Percentiles rank a stretch among this genome's conserved stretches.
These are phyloP conservation scores for Acanthamoeba culbertsoni DNA, from an alignment of 208 protist species.

Conservation along the genomic window DNA sequence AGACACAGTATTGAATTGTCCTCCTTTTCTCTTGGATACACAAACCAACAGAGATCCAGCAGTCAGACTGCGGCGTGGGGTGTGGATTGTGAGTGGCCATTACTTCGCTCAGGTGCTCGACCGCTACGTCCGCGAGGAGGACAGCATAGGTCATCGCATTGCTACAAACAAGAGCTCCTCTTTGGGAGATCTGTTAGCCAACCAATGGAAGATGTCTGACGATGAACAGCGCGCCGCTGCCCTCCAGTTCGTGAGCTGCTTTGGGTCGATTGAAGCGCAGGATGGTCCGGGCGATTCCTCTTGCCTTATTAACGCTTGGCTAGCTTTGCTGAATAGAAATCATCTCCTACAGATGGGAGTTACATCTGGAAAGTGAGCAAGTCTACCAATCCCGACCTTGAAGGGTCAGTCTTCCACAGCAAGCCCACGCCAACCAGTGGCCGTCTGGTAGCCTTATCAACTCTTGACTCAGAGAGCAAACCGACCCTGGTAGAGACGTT, in stretches of 20 bases:
- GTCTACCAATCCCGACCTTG: not conserved
- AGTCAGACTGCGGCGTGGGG: not conserved
- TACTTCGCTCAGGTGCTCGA: conserved; percentile 22
- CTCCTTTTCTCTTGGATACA: too few relatives aligned
- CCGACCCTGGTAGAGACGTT: not conserved
- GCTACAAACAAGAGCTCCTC: not conserved
- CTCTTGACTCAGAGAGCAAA: not conserved
- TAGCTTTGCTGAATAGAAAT: not conserved
- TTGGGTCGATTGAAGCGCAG: not conserved
- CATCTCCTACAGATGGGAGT: too few relatives aligned
- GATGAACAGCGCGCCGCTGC: not conserved
- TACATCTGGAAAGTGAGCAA: not conserved
- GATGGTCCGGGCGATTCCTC: not conserved
- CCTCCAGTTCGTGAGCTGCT: not conserved
- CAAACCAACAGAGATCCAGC: not conserved
- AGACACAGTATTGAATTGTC: not conserved
- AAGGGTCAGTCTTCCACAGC: not conserved
- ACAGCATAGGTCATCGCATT: not conserved
- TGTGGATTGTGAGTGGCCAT: not conserved
- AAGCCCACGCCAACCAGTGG: not conserved
- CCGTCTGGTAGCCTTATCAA: not conserved
- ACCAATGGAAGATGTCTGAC: not conserved
- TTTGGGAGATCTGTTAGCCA: not conserved
- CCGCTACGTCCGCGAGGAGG: not conserved
- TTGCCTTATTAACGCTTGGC: not conserved